Base-by-base conservation (phyloP, 345 rosid species). In the Salix koriyanagi region DNA sequence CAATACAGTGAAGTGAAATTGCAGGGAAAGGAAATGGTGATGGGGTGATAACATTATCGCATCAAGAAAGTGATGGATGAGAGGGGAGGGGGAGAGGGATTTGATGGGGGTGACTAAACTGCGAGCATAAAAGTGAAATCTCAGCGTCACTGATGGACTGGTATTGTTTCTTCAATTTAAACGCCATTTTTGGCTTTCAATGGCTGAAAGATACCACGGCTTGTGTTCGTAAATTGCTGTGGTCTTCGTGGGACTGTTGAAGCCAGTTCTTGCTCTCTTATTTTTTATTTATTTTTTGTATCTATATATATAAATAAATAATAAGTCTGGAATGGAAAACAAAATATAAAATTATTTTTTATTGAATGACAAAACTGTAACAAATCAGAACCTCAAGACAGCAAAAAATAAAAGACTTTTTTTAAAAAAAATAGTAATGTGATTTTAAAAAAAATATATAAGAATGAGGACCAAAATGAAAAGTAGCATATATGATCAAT, bases 301-400 rank as follows among this genome's bases (percentile, higher is more conserved):
- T 32, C 34, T 0, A 4, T 32, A 32, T 32, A 32, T 4, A 32
- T 32, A 32, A 32, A 0, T 0, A 28, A 28, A 28, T 28, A 28
- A 28, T 28, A 28, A 28, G 0, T 4, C 5, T 5, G 0, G 4
- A 32, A 32, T 0, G 0, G 4, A 32, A 32, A 32, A 32, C 0
- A 32, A 32, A 32, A 4, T 32, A 32, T 32, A 32, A 0, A 32
- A 32, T 4, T 32, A 32, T 4, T 4, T 32, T 0, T 32, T 32
- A 4, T 32, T 32, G 5, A 32, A 32, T 32, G 6, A 34, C 37
- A 34, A 34, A 34, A 34, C 37, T 34, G 1, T 0, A 34, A 34
- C 0, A 34, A 34, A 34, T 34, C 6, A 34, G 0, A 34, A 34
- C 6, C 1, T 0, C 1, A 1, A 32, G 34, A 30, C 34, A 0